Evolutionary conservation across 257 asterid species (phyloP), one percentile per base, ranked within the genome.

Genomic region (Penstemon davidsonii): DNA sequence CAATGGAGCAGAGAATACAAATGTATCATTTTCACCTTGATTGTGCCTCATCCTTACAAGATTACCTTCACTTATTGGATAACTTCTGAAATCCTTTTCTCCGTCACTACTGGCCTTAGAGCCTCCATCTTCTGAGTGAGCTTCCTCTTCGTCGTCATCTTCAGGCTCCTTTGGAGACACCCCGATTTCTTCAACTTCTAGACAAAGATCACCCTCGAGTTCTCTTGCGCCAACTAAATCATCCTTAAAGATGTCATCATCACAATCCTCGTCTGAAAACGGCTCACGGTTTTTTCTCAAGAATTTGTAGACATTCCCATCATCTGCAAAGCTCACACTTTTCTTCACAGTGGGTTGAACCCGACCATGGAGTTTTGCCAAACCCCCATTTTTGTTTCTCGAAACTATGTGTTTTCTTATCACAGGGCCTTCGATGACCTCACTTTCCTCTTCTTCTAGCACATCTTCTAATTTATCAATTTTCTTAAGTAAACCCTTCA

Each of bases 271-370:
- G 33, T 58, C 67, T 39, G 64, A 60, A 58, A 43, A 60, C 4
- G 73, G 77, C 71, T 55, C 66, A 12, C 40, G 8, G 3, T 57
- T 47, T 56, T 67, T 52, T 65, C 76, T 75, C 44, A 66, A 58
- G 49, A 75, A 77, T 50, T 73, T 53, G 33, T 79, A 78, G 45
- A 75, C 84, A 57, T 81, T 78, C 1, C 81, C 87, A 55, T 83
- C 62, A 74, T 91, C 91, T 0, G 76, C 84, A 83, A 88, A 91
- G 67, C 78, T 86, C 71, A 86, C 95, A 65, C 66, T 82, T 83
- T 83, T 90, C 83, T 76, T 82, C 56, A 42, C 88, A 69, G 79
- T 85, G 37, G 85, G 78, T 45, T 76, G 72, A 75, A 54, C 55
- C 70, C 69, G 84, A 53, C 75, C 75, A 4, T 43, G 55, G 51